Evolutionary conservation across 192 early-diverging fungal genomes (phyloP), one percentile per base, ranked within the genome.

Genomic region (Mortierella claussenii): DNA sequence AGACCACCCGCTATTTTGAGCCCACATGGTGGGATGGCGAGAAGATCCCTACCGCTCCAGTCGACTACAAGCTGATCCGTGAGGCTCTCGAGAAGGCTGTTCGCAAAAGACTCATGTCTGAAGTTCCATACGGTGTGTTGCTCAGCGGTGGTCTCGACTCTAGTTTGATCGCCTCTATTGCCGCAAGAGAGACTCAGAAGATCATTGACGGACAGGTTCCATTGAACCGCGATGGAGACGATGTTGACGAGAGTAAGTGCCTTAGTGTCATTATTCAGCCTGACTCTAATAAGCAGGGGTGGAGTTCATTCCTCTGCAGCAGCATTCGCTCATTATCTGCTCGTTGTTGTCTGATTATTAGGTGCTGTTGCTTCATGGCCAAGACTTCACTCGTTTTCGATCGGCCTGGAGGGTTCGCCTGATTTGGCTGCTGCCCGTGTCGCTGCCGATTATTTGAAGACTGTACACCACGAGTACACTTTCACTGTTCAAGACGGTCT

Each of bases 81-180:
- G 85, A 89, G 67, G 78, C 94, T 23, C 83, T 99, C 58, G 93
- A 94, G 47, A 89, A 86, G 34, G 89, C 95, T 30, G 96, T 97
- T 32, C 91, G 93, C 80, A 99, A 99, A 86, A 87, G 97, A 61
- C 84, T 99, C 57, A 99, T 99, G 97, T 89, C 90, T 60, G 97
- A 99, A 62, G 97, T 99, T 15, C 97, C 97, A 40, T 99, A 95
- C 76, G 97, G 97, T 68, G 97, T 99, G 32, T 85, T 99, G 60
- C 87, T 99, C 42, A 90, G 88, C 53, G 97, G 97, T 59, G 97
- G 97, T 17, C 83, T 99, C 56, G 97, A 99, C 79, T 98, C 96
- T 4, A 91, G 89, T 67, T 87, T 99, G 80, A 99, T 97, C 68
- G 95, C 97, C 27, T 89, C 93, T 21, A 98, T 99, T 80, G 95